Evolutionary conservation across 1,284 basidiomycete species (phyloP), one percentile per base, ranked within the genome.

Genomic region (Microbotryum scabiosae): DNA sequence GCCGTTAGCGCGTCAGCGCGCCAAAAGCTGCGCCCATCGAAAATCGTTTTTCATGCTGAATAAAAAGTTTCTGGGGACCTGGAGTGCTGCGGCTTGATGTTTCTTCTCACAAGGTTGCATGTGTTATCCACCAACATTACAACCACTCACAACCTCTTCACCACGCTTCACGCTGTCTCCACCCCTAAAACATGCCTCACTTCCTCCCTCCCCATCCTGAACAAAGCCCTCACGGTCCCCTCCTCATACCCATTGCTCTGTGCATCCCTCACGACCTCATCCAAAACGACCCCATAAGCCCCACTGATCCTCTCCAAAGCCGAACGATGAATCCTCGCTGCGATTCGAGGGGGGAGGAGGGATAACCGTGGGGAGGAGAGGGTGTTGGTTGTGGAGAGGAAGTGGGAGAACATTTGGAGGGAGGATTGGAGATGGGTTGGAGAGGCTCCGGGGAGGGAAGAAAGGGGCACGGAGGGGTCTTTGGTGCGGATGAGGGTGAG

Each of bases 241-340:
- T 90, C 90, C 75, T 96, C 90, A 73, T 94, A 97, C 70, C 80
- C 81, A 65, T 90, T 90, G 72, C 82, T 80, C 57, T 12, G 16
- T 12, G 36, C 36, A 41, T 83, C 81, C 63, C 82, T 83, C 72
- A 83, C 79, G 18, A 94, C 86, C 63, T 83, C 82, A 25, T 65
- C 60, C 36, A 56, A 89, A 2, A 94, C 76, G 64, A 79, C 74
- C 10, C 77, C 79, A 74, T 96, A 96, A 3, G 84, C 83, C 36
- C 76, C 75, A 2, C 83, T 84, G 59, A 94, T 78, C 26, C 83
- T 79, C 44, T 78, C 77, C 60, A 96, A 76, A 1, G 86, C 87
- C 18, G 82, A 81, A 26, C 83, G 83, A 72, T 96, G 90, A 12
- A 94, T 84, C 23, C 78, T 76, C 0, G 79, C 78, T 7, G 86